Conservation (phyloP, 225 moss, liverwort and hornwort species). For the Pleurozium schreberi region DNA sequence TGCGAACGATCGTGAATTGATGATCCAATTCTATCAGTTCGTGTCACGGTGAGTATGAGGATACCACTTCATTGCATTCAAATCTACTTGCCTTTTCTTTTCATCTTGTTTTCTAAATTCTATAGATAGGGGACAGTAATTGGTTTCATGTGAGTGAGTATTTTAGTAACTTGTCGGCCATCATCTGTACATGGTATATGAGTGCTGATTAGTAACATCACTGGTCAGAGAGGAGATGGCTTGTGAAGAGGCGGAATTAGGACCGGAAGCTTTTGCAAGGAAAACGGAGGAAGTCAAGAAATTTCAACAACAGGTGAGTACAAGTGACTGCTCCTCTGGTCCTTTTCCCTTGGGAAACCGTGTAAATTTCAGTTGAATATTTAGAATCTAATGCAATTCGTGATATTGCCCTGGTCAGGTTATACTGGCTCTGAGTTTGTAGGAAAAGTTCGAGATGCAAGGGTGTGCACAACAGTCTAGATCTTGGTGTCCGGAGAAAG, state of each 20-base stretch:
- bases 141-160: neutral
- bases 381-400: neutral
- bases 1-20: constrained; percentile 45
- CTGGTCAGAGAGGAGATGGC: constrained; percentile 51
- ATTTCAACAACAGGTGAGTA: constrained; percentile 42
- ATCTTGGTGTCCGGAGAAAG: neutral
- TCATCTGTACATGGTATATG: neutral
- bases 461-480: neutral
- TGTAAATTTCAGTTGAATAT: neutral
- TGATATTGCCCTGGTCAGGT: neutral
- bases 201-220: neutral
- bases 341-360: neutral
- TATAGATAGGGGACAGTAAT: neutral
- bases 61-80: neutral
- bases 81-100: neutral
- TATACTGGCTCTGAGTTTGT: neutral
- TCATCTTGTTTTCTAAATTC: neutral
- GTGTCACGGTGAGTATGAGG: constrained; percentile 39
- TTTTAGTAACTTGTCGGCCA: neutral
- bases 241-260: constrained; percentile 61
- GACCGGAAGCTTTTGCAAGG: constrained; percentile 44
- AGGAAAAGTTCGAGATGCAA: neutral
- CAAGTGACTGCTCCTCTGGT: neutral
- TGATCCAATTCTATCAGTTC: constrained; percentile 60
- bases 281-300: constrained; percentile 56